Percentiles rank a stretch among this genome's conserved stretches.
phyloP scores from a whole-genome alignment of 2,329 filamentous ascomycete genomes.

The Fusarium sp. region DNA sequence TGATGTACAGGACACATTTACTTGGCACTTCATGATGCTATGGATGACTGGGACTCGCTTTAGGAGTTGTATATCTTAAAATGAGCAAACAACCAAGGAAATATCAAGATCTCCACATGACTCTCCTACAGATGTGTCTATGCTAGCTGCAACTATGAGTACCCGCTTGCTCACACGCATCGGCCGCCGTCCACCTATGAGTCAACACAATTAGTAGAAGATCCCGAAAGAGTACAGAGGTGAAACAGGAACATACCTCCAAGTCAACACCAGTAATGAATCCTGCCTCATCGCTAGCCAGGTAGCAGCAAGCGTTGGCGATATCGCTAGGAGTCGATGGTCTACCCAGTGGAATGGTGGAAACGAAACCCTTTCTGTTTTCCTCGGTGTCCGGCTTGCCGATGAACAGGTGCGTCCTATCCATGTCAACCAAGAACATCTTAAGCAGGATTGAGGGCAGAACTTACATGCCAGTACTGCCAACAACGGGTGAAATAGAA shows the following conservation, averaged over 20 bases:
- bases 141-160: background rate
- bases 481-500: slow-evolving; percentile 79
- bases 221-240: no score
- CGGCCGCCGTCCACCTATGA: slow-evolving; percentile 23
- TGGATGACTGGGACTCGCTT: no score
- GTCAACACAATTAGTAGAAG: background rate
- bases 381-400: slow-evolving; percentile 75
- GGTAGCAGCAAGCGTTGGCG: slow-evolving; percentile 78
- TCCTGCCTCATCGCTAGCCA: slow-evolving; percentile 79
- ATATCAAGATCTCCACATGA: background rate
- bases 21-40: no score
- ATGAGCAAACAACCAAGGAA: background rate
- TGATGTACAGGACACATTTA: no score
- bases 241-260: slow-evolving; percentile 55
- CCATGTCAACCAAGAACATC: rapidly evolving
- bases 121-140: background rate
- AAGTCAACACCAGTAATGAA: slow-evolving; percentile 82
- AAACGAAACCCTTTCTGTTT: slow-evolving; percentile 70
- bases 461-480: slow-evolving; percentile 50
- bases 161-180: background rate
- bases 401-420: slow-evolving; percentile 60
- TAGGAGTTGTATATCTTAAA: no score
- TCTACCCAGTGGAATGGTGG: slow-evolving; percentile 68
- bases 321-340: slow-evolving; percentile 65
- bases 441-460: rapidly evolving